phyloP scores from a whole-genome alignment of 2,329 filamentous ascomycete species.

The Diaporthe humulicola region DNA sequence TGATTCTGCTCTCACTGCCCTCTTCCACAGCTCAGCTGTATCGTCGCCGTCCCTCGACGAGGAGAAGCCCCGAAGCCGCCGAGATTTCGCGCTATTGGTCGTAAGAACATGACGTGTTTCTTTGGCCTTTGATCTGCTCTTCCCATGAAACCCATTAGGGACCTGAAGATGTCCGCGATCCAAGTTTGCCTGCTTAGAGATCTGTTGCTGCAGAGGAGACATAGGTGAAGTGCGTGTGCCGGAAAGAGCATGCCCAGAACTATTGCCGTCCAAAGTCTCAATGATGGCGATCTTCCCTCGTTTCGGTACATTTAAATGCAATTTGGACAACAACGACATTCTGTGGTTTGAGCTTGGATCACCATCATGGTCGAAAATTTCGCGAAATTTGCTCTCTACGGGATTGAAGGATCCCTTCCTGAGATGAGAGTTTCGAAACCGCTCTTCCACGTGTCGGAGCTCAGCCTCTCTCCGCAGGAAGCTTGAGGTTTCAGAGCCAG shows the following conservation, averaged over 20 bases:
- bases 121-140: background rate
- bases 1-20: conserved; percentile 40
- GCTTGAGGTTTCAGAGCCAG: conserved; percentile 53
- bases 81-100: background rate
- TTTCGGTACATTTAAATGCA: conserved; percentile 52
- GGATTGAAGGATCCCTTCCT: conserved; percentile 48
- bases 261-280: conserved; percentile 40
- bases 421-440: conserved; percentile 53
- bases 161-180: conserved; percentile 29
- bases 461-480: conserved; percentile 55
- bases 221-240: conserved; percentile 6
- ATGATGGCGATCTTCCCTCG: conserved; percentile 42
- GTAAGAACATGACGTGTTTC: background rate
- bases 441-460: conserved; percentile 54
- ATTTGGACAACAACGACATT: conserved; percentile 51
- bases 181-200: background rate
- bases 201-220: background rate
- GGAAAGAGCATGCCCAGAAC: background rate
- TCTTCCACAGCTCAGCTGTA: conserved; percentile 40
- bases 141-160: background rate
- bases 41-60: conserved; percentile 38
- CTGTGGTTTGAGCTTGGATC: conserved; percentile 23
- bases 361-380: conserved; percentile 51
- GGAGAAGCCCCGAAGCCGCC: conserved; percentile 36
- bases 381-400: conserved; percentile 56